Evolutionary conservation across 345 rosid species (phyloP).

Genomic region (Linum usitatissimum): DNA sequence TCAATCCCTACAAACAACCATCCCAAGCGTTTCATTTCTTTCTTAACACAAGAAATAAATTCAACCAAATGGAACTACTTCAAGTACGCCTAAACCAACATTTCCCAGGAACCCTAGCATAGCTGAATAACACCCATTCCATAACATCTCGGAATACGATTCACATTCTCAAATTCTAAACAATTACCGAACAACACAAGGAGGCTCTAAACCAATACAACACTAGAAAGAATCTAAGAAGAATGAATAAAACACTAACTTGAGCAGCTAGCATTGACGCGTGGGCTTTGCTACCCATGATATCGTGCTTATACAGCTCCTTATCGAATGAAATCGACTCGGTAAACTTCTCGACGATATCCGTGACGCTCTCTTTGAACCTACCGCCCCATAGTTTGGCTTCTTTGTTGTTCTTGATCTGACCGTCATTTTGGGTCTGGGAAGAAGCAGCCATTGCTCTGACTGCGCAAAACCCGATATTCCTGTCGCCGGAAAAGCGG

Average conservation of each 20-base stretch:
- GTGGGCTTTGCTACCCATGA: conserved; percentile 88
- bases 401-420: conserved; percentile 39
- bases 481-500: not conserved
- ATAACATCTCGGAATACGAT: not conserved
- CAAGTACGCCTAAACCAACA: not conserved
- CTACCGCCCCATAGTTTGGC: conserved; percentile 94
- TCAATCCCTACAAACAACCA: conserved; percentile 46
- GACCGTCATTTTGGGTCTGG: not conserved
- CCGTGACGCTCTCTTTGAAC: conserved; percentile 82
- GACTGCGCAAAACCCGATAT: not conserved
- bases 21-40: not conserved
- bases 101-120: not conserved
- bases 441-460: conserved; percentile 4
- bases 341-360: conserved; percentile 76
- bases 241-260: too few relatives aligned
- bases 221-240: too few relatives aligned
- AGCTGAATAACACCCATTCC: not conserved
- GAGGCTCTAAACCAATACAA: not conserved
- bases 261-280: conserved; percentile 86
- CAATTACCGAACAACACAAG: not conserved
- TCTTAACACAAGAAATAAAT: not conserved
- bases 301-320: conserved; percentile 77
- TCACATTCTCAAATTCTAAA: not conserved
- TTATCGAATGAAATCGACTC: conserved; percentile 90
- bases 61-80: not conserved